These are phyloP conservation scores for Anaeromyces robustus DNA, from an alignment of 192 early-diverging fungal species.

Conservation along the genomic window DNA sequence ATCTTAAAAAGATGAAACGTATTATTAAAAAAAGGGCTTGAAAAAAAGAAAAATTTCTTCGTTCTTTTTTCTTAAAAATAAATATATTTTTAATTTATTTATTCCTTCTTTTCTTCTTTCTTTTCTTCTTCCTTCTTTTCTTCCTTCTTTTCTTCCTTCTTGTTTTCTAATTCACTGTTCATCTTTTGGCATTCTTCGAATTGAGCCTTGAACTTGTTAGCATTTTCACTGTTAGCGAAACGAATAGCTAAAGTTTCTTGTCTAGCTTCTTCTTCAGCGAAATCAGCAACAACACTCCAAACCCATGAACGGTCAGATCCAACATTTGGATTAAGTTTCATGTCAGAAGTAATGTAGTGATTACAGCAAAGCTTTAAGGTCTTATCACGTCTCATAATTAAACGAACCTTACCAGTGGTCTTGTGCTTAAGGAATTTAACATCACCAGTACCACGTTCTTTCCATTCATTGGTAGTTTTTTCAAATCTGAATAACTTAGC, in stretches of 20 bases:
- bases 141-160: conserved; percentile 18
- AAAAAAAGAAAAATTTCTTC: too few relatives aligned
- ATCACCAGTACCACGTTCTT: conserved; percentile 98
- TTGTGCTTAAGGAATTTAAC: conserved; percentile 92
- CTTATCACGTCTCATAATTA: conserved; percentile 98
- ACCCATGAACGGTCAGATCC: conserved; percentile 99
- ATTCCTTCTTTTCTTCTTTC: not conserved
- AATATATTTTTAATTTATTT: not conserved
- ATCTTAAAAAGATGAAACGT: too few relatives aligned
- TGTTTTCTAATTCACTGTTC: conserved; percentile 21
- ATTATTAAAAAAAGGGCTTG: too few relatives aligned
- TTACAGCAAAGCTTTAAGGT: conserved; percentile 98
- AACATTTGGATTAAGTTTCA: conserved; percentile 84
- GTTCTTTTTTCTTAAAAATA: too few relatives aligned
- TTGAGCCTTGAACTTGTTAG: conserved; percentile 77
- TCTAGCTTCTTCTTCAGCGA: conserved; percentile 74
- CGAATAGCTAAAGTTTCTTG: conserved; percentile 85
- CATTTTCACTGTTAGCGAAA: conserved; percentile 89
- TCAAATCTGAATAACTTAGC: conserved; percentile 97
- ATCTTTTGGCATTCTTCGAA: conserved; percentile 57
- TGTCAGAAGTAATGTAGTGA: conserved; percentile 77
- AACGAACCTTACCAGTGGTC: conserved; percentile 68
- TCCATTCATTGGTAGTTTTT: conserved; percentile 83
- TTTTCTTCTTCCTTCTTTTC: conserved; percentile 5
- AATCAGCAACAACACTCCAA: conserved; percentile 77